These are phyloP conservation scores for Entrophospora sp. DNA, from an alignment of 192 early-diverging fungal species.

Conservation along the genomic window DNA sequence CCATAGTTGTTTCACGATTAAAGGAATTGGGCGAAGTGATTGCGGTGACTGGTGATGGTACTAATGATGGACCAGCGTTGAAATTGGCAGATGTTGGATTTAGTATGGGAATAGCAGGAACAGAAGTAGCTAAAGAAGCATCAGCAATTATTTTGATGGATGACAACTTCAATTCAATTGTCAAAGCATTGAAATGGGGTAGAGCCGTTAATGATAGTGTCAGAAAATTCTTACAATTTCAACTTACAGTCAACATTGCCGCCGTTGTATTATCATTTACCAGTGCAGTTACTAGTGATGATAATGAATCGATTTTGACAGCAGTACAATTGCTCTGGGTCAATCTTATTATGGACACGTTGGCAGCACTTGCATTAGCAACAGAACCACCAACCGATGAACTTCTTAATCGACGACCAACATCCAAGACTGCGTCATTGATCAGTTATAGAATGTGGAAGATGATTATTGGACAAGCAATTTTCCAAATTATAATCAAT, in stretches of 20 bases:
- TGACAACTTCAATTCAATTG: conserved; percentile 78
- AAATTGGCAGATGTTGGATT: conserved; percentile 88
- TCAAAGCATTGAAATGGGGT: conserved; percentile 75
- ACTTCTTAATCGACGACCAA: conserved; percentile 71
- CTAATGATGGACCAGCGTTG: conserved; percentile 81
- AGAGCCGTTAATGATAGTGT: conserved; percentile 75
- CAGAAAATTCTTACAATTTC: conserved; percentile 82
- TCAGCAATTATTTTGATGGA: conserved; percentile 82
- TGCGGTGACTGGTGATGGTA: conserved; percentile 80
- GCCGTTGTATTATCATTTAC: conserved; percentile 66
- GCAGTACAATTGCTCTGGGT: conserved; percentile 93
- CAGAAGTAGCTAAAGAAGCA: conserved; percentile 78
- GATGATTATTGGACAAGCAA: conserved; percentile 83
- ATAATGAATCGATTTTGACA: conserved; percentile 66
- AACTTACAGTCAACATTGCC: conserved; percentile 75
- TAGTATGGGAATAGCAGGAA: conserved; percentile 87
- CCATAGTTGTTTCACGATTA: conserved; percentile 70
- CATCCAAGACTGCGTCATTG: conserved; percentile 62
- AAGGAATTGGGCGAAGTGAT: conserved; percentile 62
- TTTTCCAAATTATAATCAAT: conserved; percentile 81
- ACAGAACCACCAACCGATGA: conserved; percentile 84
- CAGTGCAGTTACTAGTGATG: conserved; percentile 54
- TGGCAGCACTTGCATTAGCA: conserved; percentile 86
- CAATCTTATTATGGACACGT: conserved; percentile 92
- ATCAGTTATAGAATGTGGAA: conserved; percentile 87